Conservation (phyloP, 345 rosid genomes). For the Turnera subulata region DNA sequence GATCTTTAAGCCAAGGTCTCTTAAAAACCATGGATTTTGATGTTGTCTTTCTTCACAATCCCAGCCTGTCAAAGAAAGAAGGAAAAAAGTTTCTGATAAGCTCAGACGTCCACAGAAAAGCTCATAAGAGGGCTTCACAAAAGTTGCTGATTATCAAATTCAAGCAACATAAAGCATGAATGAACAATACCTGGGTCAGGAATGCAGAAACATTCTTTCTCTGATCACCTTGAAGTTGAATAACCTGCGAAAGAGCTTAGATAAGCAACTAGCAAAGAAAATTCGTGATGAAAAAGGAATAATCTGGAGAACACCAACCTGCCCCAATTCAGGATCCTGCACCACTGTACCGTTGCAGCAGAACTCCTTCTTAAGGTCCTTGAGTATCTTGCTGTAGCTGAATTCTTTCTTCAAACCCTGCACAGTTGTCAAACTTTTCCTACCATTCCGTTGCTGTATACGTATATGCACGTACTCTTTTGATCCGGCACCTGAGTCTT, state of each 20-base stretch:
- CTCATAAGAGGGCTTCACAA: no score
- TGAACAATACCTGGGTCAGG: slow-evolving; percentile 59
- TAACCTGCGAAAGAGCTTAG: slow-evolving; percentile 39
- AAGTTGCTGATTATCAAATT: no score
- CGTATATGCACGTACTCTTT: slow-evolving; percentile 38
- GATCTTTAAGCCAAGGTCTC: background rate
- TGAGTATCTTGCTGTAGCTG: slow-evolving; percentile 82
- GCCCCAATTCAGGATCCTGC: slow-evolving; percentile 85
- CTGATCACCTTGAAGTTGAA: slow-evolving; percentile 96
- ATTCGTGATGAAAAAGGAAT: background rate
- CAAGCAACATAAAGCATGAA: background rate
- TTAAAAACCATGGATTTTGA: slow-evolving; percentile 95
- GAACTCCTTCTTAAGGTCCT: slow-evolving; percentile 88
- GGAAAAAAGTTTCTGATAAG: no score
- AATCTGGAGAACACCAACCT: slow-evolving; percentile 32
- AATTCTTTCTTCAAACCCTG: slow-evolving; percentile 69
- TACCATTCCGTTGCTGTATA: slow-evolving; percentile 32
- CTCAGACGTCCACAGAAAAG: no score
- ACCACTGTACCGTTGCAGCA: slow-evolving; percentile 97
- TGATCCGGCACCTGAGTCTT: slow-evolving; percentile 49
- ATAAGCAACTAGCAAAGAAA: no score
- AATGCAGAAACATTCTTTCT: slow-evolving; percentile 84
- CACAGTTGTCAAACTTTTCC: slow-evolving; percentile 37
- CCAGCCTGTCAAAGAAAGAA: slow-evolving; percentile 51
- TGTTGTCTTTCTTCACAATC: slow-evolving; percentile 91